A percentile compares a stretch with the other conserved stretches of the same genome.
These are phyloP conservation scores for Tardiomyces blankii DNA, from an alignment of 1,139 yeast species.

Conservation along the genomic window DNA sequence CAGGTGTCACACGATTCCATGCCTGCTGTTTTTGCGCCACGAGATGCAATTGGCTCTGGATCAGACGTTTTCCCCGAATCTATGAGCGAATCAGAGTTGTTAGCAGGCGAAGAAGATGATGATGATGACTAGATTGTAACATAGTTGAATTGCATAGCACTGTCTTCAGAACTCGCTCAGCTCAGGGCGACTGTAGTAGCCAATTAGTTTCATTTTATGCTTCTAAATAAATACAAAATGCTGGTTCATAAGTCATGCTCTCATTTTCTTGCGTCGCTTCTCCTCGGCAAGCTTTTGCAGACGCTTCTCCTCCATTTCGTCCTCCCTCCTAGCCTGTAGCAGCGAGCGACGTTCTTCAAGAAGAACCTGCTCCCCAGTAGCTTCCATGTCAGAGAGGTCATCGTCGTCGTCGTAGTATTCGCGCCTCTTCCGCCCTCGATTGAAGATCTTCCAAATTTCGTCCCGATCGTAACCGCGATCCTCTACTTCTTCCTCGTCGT, in stretches of 20 bases:
- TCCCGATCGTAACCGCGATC: constrained; percentile 55
- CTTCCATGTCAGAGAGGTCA: constrained; percentile 84
- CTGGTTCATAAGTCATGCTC: not conserved
- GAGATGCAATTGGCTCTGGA: not conserved
- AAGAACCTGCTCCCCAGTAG: constrained; percentile 77
- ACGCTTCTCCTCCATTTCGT: constrained; percentile 47
- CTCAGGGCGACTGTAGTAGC: too few species aligned
- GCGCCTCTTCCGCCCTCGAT: constrained; percentile 45
- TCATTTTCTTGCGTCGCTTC: constrained; percentile 13
- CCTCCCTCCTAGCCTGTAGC: constrained; percentile 52
- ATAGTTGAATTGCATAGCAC: too few species aligned
- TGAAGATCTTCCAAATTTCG: constrained; percentile 84
- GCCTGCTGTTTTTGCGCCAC: too few species aligned
- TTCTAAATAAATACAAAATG: not conserved
- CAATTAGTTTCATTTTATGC: too few species aligned
- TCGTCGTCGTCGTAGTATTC: constrained; percentile 37
- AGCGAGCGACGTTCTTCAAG: constrained; percentile 69
- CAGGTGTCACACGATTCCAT: not conserved
- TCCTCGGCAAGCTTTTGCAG: constrained; percentile 39
- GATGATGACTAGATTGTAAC: constrained; percentile 6
- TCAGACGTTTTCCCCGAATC: constrained; percentile 18
- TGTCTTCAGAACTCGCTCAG: too few species aligned
- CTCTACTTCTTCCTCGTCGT: constrained; percentile 17
- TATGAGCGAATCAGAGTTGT: constrained; percentile 20
- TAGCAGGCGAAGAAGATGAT: too few species aligned